A percentile compares a stretch with the other conserved stretches of the same genome.
These are phyloP conservation scores for Vaccinium vitisidaea DNA, from an alignment of 148 eudicot species.

Conservation along the genomic window DNA sequence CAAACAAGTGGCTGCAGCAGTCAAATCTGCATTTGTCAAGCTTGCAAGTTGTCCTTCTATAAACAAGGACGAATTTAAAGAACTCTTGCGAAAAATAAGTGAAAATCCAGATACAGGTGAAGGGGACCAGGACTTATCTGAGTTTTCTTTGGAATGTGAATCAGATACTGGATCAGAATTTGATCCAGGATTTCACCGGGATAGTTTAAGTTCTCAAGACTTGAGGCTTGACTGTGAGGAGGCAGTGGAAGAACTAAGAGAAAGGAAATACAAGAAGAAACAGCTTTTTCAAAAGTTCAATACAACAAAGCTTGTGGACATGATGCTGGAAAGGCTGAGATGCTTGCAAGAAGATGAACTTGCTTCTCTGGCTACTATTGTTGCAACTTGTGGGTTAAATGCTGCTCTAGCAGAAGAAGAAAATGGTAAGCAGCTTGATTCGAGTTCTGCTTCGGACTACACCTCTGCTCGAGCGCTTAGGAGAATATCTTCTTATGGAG, in stretches of 20 bases:
- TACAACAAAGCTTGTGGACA: conserved; percentile 51
- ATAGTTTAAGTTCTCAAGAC: conserved; percentile 25
- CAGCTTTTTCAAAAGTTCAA: conserved; percentile 45
- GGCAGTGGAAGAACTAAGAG: conserved; percentile 16
- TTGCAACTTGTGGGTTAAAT: conserved; percentile 88
- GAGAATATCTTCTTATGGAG: conserved; percentile 21
- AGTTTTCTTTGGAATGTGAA: conserved; percentile 44
- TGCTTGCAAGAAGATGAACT: conserved; percentile 84
- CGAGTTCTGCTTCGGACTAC: conserved; percentile 15
- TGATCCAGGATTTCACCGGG: conserved; percentile 31
- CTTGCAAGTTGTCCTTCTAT: conserved; percentile 70
- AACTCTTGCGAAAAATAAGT: conserved; percentile 67
- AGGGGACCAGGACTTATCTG: conserved; percentile 36
- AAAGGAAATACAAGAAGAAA: conserved; percentile 37
- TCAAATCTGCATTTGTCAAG: conserved; percentile 69
- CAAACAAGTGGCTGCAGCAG: conserved; percentile 88
- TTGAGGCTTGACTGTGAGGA: neutral
- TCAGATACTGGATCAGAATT: conserved; percentile 51
- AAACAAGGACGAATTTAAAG: conserved; percentile 63
- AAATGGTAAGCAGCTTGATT: conserved; percentile 24
- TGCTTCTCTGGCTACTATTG: conserved; percentile 87
- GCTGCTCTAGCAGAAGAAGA: conserved; percentile 70
- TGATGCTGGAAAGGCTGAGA: conserved; percentile 80
- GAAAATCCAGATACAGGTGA: conserved; percentile 62
- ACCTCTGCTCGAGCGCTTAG: conserved; percentile 18